Evolutionary conservation across 352 stramenopile species (phyloP).

Genomic region (Phytophthora cactorum): DNA sequence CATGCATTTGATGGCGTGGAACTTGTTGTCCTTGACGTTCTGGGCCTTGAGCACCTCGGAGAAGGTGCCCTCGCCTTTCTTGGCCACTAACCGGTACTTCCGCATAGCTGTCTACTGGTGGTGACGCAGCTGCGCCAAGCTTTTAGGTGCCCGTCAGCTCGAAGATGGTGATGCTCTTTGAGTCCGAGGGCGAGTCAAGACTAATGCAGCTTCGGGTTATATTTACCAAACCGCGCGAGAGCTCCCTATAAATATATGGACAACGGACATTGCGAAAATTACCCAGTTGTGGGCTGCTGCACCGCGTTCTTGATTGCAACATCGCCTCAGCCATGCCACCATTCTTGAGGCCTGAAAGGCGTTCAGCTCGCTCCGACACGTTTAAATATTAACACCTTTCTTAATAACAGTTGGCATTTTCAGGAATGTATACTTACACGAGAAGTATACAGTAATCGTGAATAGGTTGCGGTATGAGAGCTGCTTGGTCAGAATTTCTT

Average conservation of each 20-base stretch:
- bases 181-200: not conserved
- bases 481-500: constrained; percentile 13
- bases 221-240: constrained; percentile 3
- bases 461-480: no score
- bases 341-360: no score
- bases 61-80: constrained; percentile 97
- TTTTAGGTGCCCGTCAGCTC: not conserved
- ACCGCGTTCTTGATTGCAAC: no score
- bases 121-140: not conserved
- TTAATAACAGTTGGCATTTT: no score
- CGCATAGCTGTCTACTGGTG: constrained; percentile 50
- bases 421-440: no score
- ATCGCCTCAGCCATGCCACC: no score
- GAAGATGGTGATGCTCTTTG: not conserved
- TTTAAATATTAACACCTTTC: no score
- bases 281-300: no score
- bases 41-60: constrained; percentile 94
- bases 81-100: constrained; percentile 95
- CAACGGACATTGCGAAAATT: constrained; percentile 12
- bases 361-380: no score
- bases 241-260: not conserved
- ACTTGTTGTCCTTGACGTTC: constrained; percentile 95
- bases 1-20: constrained; percentile 99
- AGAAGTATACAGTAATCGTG: no score
- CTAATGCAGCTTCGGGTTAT: constrained; percentile 11